Evolutionary conservation across 2,329 filamentous ascomycete genomes (phyloP).

Genomic region (Cylindrodendrum hubeiense): DNA sequence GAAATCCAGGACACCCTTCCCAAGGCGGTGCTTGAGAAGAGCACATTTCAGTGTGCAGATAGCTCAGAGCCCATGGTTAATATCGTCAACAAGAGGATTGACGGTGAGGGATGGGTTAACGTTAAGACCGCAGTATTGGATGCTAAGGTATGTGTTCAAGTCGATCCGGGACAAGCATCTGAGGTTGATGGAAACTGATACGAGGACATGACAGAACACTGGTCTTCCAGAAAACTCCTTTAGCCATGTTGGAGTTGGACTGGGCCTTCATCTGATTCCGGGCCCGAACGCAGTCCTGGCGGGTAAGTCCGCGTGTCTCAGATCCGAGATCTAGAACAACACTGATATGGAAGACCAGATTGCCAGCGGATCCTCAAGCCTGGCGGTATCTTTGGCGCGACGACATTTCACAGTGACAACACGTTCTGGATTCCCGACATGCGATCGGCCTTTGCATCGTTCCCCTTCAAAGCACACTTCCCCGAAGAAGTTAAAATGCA

Average conservation of each 20-base stretch:
- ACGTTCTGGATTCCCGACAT: conserved; percentile 54
- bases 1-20: conserved; percentile 56
- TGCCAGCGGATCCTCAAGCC: conserved; percentile 54
- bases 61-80: conserved; percentile 57
- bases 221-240: conserved; percentile 53
- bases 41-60: conserved; percentile 64
- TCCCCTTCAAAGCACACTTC: conserved; percentile 56
- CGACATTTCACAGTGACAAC: conserved; percentile 52
- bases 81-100: conserved; percentile 53
- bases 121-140: conserved; percentile 58
- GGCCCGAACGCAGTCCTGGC: conserved; percentile 50
- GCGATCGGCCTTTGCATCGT: conserved; percentile 52
- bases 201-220: conserved; percentile 52
- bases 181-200: conserved; percentile 1
- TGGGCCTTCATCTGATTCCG: conserved; percentile 61
- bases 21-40: conserved; percentile 52
- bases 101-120: conserved; percentile 59
- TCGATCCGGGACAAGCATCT: background rate
- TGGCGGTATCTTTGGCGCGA: conserved; percentile 53
- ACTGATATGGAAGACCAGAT: conserved; percentile 40
- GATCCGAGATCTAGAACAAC: accelerated
- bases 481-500: conserved; percentile 52
- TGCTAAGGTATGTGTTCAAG: conserved; percentile 54
- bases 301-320: conserved; percentile 34
- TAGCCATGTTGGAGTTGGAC: conserved; percentile 59